These are phyloP conservation scores for Pseudognaphalium luteoalbum DNA, from an alignment of 129 eudicot genomes.

Conservation along the genomic window DNA sequence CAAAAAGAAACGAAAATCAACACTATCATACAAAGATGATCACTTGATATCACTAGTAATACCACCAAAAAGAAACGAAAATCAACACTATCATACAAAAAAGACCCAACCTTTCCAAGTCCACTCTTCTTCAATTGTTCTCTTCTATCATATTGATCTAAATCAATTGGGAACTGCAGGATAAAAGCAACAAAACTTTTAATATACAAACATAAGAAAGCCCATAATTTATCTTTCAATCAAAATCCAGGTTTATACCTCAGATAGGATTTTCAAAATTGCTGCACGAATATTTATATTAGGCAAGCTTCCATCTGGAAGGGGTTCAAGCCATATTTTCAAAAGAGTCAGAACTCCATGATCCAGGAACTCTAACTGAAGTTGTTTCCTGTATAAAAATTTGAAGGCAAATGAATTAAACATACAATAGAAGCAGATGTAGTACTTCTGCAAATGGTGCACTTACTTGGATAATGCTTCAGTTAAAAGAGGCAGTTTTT, in stretches of 20 bases:
- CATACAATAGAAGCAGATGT: not conserved
- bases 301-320: conserved; percentile 99
- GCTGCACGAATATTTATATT: conserved; percentile 94
- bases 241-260: conserved; percentile 45
- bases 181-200: conserved; percentile 5
- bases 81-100: not conserved
- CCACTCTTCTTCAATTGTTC: conserved; percentile 90
- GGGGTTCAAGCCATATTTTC: conserved; percentile 97
- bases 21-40: conserved; percentile 3
- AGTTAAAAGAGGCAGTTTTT: conserved; percentile 79
- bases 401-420: not conserved
- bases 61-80: conserved; percentile 13
- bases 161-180: conserved; percentile 80
- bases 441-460: conserved; percentile 8
- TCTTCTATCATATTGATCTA: conserved; percentile 81
- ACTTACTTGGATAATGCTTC: conserved; percentile 88
- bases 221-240: not conserved
- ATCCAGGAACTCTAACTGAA: conserved; percentile 88
- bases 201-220: conserved; percentile 19
- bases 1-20: conserved; percentile 10
- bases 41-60: not conserved
- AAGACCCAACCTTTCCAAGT: conserved; percentile 66
- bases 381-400: conserved; percentile 70
- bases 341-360: conserved; percentile 84
- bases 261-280: conserved; percentile 75